Evolutionary conservation across 345 rosid genomes (phyloP), one percentile per base, ranked within the genome.

Genomic region (Boechera divaricarpa): DNA sequence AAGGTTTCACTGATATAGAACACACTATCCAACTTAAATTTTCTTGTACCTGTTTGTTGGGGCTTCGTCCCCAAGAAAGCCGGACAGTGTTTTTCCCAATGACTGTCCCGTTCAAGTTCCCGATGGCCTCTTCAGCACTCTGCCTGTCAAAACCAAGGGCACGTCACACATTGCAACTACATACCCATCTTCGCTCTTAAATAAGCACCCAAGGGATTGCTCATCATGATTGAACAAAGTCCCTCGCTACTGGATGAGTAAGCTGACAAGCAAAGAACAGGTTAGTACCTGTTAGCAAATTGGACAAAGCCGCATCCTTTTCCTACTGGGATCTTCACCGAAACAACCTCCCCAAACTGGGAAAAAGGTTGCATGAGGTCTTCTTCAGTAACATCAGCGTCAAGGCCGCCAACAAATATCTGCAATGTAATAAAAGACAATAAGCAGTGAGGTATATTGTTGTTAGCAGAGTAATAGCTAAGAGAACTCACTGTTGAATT

Each of bases 231-330:
- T 52, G 52, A 49, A 15, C 63, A 73, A n/a, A 41, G 33, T 63
- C 61, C 32, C 41, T 33, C 38, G 0, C 44, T 63, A 62, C 12
- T 32, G 7, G 21, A 74, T 41, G 67, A 57, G 3, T 48, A 47
- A 44, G 52, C 16, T 52, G 70, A 53, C 15, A 58, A 59, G 62
- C 6, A 72, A 1, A 58, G 54, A 65, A 21, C 36, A 48, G 15
- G 31, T 53, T 42, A n/a, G 51, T 47, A 90, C 96, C 96, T 92
- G 77, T 80, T 84, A 68, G 84, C 88, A 75, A 86, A 88, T 61
- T 90, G 97, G 74, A 90, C 93, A 84, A 92, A 92, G 7, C 94
- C 96, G 15, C 96, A 92, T 79, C 97, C 96, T 86, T 88, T 92
- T 10, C 96, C 96, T 41, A 80, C 79, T 3, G 94, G 94, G 63